Base-by-base conservation (phyloP, 345 rosid genomes). In the Rubroshorea leprosula region DNA sequence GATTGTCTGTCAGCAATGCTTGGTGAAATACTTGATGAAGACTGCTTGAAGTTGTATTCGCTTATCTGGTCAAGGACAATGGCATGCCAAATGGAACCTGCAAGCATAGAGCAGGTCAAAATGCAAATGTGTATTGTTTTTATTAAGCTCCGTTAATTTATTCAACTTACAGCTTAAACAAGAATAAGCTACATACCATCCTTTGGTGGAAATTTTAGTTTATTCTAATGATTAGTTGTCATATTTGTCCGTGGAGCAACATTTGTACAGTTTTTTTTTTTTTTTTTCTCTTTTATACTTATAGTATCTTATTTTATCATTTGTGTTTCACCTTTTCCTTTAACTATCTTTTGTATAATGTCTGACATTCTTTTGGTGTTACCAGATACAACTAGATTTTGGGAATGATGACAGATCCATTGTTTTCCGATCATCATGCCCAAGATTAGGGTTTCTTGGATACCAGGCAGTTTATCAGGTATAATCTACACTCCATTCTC, bases 51-150 rank as follows among this genome's bases (percentile, higher is more conserved):
- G 78, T 69, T 93, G 55, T 93, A 93, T 74, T 69, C 88, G 49
- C 89, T 93, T 68, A 85, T 93, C 62, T 93, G 99, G 99, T 74
- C 94, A 58, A 79, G 99, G 53, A 80, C 96, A 14, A 15, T 93
- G 74, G 96, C 97, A 57, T 93, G 96, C 70, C 99, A 89, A 72
- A 89, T 93, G 99, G 90, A 87, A 76, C 82, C 96, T 51, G 80
- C 79, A 58, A 74, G 60, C 22, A 52, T 78, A 65, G 86, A 73
- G 58, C 97, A 85, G 97, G 99, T 93, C 62, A 54, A 74, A 43
- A 53, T 25, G 21, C 48, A 43, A 47, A 51, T 57, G 39, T 29
- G 7, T 38, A 4, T 49, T 26, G 9, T 49, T 29, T 60, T 15
- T 60, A 35, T 54, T 31, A 25, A 13, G 10, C 61, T 31, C 7